A percentile compares a stretch with the other conserved stretches of the same genome.
phyloP scores from a whole-genome alignment of 106 monocot species.

The Chionographis japonica region DNA sequence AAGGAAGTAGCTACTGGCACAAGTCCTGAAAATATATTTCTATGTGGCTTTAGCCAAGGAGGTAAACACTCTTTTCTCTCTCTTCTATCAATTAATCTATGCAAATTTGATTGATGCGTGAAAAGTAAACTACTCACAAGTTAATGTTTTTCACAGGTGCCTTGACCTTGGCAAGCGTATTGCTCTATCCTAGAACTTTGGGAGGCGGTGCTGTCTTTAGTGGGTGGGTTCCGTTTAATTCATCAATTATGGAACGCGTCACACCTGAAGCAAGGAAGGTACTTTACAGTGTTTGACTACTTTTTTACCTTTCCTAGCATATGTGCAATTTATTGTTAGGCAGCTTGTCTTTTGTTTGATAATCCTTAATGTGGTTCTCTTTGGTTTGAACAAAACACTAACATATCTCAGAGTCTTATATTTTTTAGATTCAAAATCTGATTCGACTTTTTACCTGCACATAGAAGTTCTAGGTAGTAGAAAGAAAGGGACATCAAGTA shows the following conservation, averaged over 20 bases:
- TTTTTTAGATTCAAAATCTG: too few relatives aligned
- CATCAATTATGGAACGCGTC: constrained; percentile 53
- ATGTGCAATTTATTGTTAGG: neutral
- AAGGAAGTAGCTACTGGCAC: constrained; percentile 68
- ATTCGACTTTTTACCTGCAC: too few relatives aligned
- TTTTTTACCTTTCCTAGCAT: neutral
- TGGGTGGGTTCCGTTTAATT: constrained; percentile 92
- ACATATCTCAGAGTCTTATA: too few relatives aligned
- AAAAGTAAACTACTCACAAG: neutral
- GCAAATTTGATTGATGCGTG: neutral
- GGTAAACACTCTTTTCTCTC: constrained; percentile 26
- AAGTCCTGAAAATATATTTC: constrained; percentile 69
- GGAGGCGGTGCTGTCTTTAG: constrained; percentile 89
- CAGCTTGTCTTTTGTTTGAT: too few relatives aligned
- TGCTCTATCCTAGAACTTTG: constrained; percentile 81
- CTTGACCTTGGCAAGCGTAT: constrained; percentile 77
- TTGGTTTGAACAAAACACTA: too few relatives aligned
- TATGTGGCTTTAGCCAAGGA: constrained; percentile 97
- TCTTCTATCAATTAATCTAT: neutral
- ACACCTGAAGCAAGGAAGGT: constrained; percentile 86
- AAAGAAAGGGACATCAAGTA: too few relatives aligned
- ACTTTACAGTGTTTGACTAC: neutral
- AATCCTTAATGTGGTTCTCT: too few relatives aligned
- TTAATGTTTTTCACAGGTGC: constrained; percentile 51
- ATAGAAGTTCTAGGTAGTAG: too few relatives aligned